Percentiles rank a stretch among this genome's conserved stretches.
Evolutionary conservation across 768 basidiomycete species (phyloP).

Genomic region (Filobasidium wieringae): DNA sequence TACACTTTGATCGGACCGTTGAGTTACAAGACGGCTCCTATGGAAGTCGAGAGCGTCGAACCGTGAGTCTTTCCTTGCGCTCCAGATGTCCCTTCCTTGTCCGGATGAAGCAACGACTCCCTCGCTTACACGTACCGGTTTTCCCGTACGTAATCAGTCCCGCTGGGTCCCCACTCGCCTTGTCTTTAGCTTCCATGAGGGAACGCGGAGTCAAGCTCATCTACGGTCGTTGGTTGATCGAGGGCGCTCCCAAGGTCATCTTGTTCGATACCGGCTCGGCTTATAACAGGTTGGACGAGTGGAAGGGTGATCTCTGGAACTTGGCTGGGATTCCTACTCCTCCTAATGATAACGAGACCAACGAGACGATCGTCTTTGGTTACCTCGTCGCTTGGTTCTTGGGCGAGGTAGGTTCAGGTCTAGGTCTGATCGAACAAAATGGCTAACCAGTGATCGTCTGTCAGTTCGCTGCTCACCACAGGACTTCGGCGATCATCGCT

Average conservation of each 20-base stretch:
- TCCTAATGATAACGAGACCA: slow-evolving; percentile 92
- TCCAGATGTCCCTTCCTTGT: too few relatives aligned
- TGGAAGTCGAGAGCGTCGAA: slow-evolving; percentile 94
- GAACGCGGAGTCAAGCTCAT: slow-evolving; percentile 82
- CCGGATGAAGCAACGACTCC: background rate
- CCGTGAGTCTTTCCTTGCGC: slow-evolving; percentile 43
- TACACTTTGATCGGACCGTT: slow-evolving; percentile 97
- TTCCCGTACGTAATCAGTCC: slow-evolving; percentile 43
- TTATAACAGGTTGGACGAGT: slow-evolving; percentile 84
- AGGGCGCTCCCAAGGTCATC: slow-evolving; percentile 86
- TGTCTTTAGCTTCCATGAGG: slow-evolving; percentile 68
- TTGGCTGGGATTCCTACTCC: slow-evolving; percentile 94
- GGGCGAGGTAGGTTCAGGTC: slow-evolving; percentile 65
- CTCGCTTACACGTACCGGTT: background rate
- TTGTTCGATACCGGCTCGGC: slow-evolving; percentile 88
- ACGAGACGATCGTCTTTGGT: slow-evolving; percentile 94
- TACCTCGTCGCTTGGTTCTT: slow-evolving; percentile 99
- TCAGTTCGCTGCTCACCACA: slow-evolving; percentile 49
- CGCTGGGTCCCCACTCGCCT: slow-evolving; percentile 52
- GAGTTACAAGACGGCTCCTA: slow-evolving; percentile 92
- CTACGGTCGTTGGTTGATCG: slow-evolving; percentile 97
- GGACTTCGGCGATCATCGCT: slow-evolving; percentile 74
- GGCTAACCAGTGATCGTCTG: background rate
- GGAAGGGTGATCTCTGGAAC: slow-evolving; percentile 98
- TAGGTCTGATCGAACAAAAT: slow-evolving; percentile 9